phyloP scores from a whole-genome alignment of 176 grass and related monocot species.

The Chloris gayana region DNA sequence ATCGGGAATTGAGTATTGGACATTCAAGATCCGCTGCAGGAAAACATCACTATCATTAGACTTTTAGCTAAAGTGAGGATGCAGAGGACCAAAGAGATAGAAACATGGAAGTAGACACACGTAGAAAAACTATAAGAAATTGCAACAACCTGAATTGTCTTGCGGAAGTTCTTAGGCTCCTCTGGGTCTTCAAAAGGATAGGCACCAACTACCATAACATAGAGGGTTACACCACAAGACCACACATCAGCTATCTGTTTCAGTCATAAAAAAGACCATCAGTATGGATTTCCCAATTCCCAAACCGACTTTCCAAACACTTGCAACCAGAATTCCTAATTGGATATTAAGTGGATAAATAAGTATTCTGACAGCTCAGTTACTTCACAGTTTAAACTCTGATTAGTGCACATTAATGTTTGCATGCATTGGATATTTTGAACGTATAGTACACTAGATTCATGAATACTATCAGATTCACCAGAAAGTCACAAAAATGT shows the following conservation, averaged over 20 bases:
- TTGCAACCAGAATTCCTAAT: background rate
- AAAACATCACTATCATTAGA: conserved; percentile 32
- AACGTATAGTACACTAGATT: background rate
- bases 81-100: conserved; percentile 1
- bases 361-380: background rate
- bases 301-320: too few species aligned
- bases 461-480: background rate
- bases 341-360: background rate
- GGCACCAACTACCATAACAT: conserved; percentile 81
- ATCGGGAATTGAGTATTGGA: conserved; percentile 81
- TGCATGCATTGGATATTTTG: too few species aligned
- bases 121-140: conserved; percentile 20
- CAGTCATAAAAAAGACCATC: conserved; percentile 24
- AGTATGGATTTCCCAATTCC: background rate
- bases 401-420: background rate
- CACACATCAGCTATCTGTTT: conserved; percentile 84
- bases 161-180: conserved; percentile 77
- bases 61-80: conserved; percentile 26
- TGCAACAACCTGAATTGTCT: conserved; percentile 65
- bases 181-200: conserved; percentile 89
- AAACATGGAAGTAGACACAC: conserved; percentile 12
- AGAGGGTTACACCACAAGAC: conserved; percentile 82
- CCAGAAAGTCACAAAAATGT: too few species aligned
- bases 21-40: conserved; percentile 70
- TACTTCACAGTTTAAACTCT: background rate